Evolutionary conservation across 805 yeast species (phyloP), one percentile per base, ranked within the genome.

Genomic region (Ogataea allantospora): DNA sequence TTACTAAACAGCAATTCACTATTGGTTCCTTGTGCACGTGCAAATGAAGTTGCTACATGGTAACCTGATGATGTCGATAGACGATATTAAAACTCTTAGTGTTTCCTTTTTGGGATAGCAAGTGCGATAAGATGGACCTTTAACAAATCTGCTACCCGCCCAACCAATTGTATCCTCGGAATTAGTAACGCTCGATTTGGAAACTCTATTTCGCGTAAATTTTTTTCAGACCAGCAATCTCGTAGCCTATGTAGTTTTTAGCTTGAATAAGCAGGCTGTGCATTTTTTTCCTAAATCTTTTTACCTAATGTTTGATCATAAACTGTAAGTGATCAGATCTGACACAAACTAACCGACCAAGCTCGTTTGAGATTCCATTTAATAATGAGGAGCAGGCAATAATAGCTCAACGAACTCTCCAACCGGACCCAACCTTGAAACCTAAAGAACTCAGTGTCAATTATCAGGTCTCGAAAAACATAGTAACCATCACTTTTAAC

Each of bases 351-450:
- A 24, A 35, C 29, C 15, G 23, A 10, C 5, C 24, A n/a, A 35
- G 39, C 18, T 18, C 39, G 12, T 36, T 30, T 29, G 5, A n/a
- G 14, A 67, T 88, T 6, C 96, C 96, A 6, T 83, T 88, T 50
- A 72, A 71, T 44, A 67, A 66, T 4, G 55, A 51, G 1, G 54
- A 60, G 25, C 91, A 86, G 50, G 88, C 95, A 0, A 33, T 38
- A 3, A 79, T 85, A 3, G 91, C 93, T 1, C 51, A 61, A 27
- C 62, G 66, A n/a, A 68, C 87, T 2, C 66, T 87, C 15, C 50
- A 63, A 4, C 95, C 91, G 1, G 96, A 88, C 55, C 95, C 95
- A 1, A 79, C 83, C n/a, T 66, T 88, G 44, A 80, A 77, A 53
- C 80, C 81, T 1, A 68, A 73, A 35, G 93, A 86, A 57, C 67